Evolutionary conservation across 768 basidiomycete species (phyloP), one percentile per base, ranked within the genome.

Genomic region (Boletus rubroflammeus): DNA sequence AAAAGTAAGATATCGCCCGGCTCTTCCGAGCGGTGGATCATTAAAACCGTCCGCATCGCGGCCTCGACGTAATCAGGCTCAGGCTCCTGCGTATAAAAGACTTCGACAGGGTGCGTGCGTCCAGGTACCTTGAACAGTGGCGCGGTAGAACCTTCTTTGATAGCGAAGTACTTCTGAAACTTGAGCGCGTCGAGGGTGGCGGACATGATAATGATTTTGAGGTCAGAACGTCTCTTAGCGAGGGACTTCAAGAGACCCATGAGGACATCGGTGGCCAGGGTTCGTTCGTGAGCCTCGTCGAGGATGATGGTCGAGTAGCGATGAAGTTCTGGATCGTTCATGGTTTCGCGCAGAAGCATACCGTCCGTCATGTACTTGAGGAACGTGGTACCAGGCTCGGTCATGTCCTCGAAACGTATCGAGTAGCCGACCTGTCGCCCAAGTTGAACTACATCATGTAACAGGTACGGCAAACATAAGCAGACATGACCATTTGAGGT

Each of bases 361-460:
- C 96, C 97, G 63, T 99, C 97, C 15, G 97, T 99, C 95, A 98
- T 97, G 76, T 99, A 98, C 70, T 97, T 98, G 59, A 99, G 78
- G 73, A 99, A 97, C 0, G 97, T 98, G 76, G 61, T 91, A 81
- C 40, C 96, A 89, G 90, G 93, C 88, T 70, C 70, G 13, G 69
- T 70, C 69, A 70, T 72, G 69, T 98, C 97, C 72, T 99, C 96
- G 70, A 98, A 99, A 69, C 96, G 92, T 65, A 98, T 98, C 5
- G 92, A 93, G 73, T 99, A 99, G 51, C 96, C 96, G 58, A 98
- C 96, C 58, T 98, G 87, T 64, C 90, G 86, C 31, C 96, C 96
- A 2, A 99, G 85, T 70, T 85, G 80, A 5, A 99, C 94, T 94
- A 60, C 6, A 57, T 53, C 3, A 53, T 56, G 50, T 32, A 47